Evolutionary conservation across 2,329 filamentous ascomycete genomes (phyloP), one percentile per base, ranked within the genome.

Genomic region (Ceratocystis destructans): DNA sequence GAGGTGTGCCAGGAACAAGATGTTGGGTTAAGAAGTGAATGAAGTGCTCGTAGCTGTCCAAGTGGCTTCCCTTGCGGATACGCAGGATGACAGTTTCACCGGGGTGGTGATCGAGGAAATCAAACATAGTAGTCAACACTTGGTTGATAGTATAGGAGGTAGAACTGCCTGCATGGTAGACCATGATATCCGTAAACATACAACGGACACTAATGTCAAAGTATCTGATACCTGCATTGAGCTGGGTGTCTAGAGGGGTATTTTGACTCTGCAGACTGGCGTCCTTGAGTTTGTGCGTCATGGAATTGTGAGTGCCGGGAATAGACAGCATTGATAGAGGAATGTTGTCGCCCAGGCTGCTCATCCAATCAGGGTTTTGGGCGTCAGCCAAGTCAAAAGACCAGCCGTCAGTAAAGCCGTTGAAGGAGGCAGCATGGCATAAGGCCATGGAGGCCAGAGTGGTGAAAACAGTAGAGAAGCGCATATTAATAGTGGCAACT

Each of bases 261-360:
- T 37, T 37, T 37, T 37, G 33, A 3, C 33, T 2, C 8, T 12
- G 33, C 8, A 37, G 8, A 12, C 8, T 10, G 10, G 10, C 33
- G 8, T 37, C 10, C 69, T 75, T 74, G 69, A 74, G 74, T 72
- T 82, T 79, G 70, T 78, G 80, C 31, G 80, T 81, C 76, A 82
- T 77, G 41, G 79, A 80, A 71, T 82, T 79, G 72, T 82, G 80
- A 1, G 80, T 81, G 41, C 80, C 80, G 0, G 79, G 80, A 68
- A 82, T 77, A 62, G 78, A 79, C 55, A 82, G 74, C 61, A 72
- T 74, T 33, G 77, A 74, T 44, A 82, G 72, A 55, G 71, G 72
- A 44, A 74, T 72, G 31, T 72, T 68, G 70, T 80, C 76, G 33
- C 77, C 76, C 12, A 80, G 70, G 5, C 62, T 62, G 25, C 72